These are phyloP conservation scores for Bolboschoenus planiculmis DNA, from an alignment of 176 grass and related monocot species.

Conservation along the genomic window DNA sequence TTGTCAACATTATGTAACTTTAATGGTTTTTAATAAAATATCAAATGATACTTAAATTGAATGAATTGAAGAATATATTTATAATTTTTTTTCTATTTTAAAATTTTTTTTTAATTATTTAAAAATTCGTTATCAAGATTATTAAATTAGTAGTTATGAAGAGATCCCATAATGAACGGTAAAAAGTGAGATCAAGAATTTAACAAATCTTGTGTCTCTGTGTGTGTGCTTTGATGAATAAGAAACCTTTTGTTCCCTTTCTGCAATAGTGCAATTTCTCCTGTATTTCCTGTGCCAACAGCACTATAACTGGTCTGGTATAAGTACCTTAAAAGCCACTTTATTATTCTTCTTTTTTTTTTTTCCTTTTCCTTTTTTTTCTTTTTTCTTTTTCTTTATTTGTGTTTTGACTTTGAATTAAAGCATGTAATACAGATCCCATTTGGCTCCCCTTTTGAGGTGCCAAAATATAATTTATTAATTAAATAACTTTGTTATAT, in stretches of 20 bases:
- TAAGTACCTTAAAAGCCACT: conserved; percentile 4
- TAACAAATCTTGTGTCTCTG: neutral
- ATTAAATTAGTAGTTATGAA: no score
- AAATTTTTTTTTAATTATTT: no score
- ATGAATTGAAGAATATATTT: no score
- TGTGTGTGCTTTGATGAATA: neutral
- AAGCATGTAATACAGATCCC: neutral
- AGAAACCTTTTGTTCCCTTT: neutral
- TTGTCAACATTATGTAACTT: no score
- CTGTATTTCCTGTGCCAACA: neutral
- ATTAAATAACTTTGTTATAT: neutral
- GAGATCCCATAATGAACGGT: neutral
- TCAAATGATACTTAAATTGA: no score
- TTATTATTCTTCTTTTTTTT: neutral
- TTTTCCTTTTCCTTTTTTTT: neutral
- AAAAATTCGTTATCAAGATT: no score
- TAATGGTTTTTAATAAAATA: no score
- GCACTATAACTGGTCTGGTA: neutral
- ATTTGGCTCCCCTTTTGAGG: neutral
- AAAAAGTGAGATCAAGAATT: neutral
- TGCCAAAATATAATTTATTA: neutral
- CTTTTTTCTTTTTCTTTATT: neutral
- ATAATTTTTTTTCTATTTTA: no score
- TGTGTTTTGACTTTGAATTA: conserved; percentile 22
- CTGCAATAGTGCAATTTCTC: neutral